Conservation (phyloP, 192 early-diverging fungal species). For the Entomortierella parvispora region DNA sequence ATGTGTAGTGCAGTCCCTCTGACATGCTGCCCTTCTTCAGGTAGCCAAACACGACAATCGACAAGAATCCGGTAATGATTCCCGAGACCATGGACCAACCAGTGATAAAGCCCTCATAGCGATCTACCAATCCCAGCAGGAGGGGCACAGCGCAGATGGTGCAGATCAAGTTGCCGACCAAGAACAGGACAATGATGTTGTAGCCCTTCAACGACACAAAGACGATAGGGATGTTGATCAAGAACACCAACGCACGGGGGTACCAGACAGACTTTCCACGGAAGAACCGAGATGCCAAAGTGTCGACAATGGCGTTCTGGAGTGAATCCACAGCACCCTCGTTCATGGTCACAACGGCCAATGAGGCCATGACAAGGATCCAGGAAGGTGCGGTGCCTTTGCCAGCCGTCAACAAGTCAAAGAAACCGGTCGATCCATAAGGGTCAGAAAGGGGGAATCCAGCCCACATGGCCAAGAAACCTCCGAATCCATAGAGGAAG, state of each 20-base stretch:
- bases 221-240: conserved; percentile 49
- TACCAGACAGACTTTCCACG: conserved; percentile 34
- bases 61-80: conserved; percentile 40
- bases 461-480: conserved; percentile 73
- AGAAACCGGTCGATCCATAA: conserved; percentile 66
- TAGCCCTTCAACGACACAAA: conserved; percentile 61
- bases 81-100: conserved; percentile 27
- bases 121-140: conserved; percentile 57
- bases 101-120: conserved; percentile 45
- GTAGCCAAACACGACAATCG: conserved; percentile 42
- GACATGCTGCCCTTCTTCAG: conserved; percentile 26
- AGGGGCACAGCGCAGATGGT: conserved; percentile 65
- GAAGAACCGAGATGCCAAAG: conserved; percentile 61
- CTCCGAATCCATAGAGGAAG: conserved; percentile 66
- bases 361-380: conserved; percentile 65
- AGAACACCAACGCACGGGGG: conserved; percentile 25
- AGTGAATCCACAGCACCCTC: conserved; percentile 74
- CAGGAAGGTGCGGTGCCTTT: conserved; percentile 54
- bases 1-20: conserved; percentile 28
- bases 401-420: conserved; percentile 63
- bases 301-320: conserved; percentile 71
- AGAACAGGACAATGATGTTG: conserved; percentile 65
- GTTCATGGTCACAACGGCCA: conserved; percentile 67
- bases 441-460: conserved; percentile 53
- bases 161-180: conserved; percentile 67